Evolutionary conservation across 352 stramenopile species (phyloP).

Genomic region (Phytophthora capsici): DNA sequence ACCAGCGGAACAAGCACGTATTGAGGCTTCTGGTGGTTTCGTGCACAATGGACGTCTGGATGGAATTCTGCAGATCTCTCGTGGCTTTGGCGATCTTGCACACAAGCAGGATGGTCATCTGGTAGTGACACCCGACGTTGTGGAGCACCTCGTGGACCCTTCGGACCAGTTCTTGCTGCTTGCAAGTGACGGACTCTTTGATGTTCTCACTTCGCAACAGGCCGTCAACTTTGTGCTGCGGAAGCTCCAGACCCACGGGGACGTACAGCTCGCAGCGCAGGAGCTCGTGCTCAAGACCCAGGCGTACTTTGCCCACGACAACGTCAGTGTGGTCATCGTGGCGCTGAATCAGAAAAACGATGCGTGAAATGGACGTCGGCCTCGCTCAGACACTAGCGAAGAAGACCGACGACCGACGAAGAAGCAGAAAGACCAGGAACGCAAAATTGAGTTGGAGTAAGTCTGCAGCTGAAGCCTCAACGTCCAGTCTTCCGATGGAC

Average conservation of each 20-base stretch:
- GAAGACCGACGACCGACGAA: constrained; percentile 34
- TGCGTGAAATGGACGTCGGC: constrained; percentile 37
- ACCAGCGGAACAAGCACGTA: constrained; percentile 76
- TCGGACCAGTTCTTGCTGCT: constrained; percentile 92
- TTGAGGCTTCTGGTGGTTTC: constrained; percentile 84
- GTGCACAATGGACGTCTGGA: constrained; percentile 91
- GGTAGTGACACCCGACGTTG: constrained; percentile 83
- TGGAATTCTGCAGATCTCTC: constrained; percentile 87
- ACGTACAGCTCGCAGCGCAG: constrained; percentile 89
- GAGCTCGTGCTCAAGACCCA: constrained; percentile 90
- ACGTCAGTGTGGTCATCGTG: constrained; percentile 91
- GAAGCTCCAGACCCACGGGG: constrained; percentile 87
- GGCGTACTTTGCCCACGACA: constrained; percentile 91
- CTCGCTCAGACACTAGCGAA: constrained; percentile 6
- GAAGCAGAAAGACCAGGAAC: constrained; percentile 24
- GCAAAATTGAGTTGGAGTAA: constrained; percentile 17
- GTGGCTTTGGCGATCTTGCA: constrained; percentile 89
- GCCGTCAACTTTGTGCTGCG: constrained; percentile 91
- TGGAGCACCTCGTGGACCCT: constrained; percentile 58
- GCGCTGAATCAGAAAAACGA: constrained; percentile 76
- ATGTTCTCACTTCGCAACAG: constrained; percentile 91
- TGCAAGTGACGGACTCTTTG: constrained; percentile 92
- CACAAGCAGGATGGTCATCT: constrained; percentile 91
- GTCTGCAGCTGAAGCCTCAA: background rate
- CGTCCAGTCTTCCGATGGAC: constrained; percentile 34